Conservation (phyloP, 352 stramenopile species). For the Plasmopara muralis region DNA sequence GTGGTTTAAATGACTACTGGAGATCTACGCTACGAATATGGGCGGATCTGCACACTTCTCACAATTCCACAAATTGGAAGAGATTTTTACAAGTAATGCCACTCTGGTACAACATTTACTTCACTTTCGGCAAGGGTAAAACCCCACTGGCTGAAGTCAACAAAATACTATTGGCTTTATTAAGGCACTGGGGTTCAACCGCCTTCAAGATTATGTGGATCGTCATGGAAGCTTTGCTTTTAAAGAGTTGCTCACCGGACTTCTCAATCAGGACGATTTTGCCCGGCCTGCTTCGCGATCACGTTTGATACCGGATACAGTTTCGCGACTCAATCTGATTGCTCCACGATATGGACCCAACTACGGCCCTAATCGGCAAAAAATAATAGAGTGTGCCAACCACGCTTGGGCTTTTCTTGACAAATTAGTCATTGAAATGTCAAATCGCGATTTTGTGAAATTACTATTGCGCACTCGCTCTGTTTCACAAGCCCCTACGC, state of each 20-base stretch:
- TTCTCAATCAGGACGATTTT: neutral
- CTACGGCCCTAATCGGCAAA: neutral
- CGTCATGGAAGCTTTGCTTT: neutral
- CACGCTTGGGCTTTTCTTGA: constrained; percentile 2
- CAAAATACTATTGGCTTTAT: neutral
- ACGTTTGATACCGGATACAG: neutral
- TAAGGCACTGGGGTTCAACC: neutral
- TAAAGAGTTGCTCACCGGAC: neutral
- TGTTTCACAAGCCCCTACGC: neutral
- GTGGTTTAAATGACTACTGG: neutral
- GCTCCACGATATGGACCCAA: neutral
- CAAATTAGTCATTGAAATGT: constrained; percentile 1
- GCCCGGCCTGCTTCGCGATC: constrained; percentile 1
- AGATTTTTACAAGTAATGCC: constrained; percentile 1
- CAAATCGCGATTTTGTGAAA: constrained; percentile 5
- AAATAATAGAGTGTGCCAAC: neutral
- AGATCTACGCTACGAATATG: neutral
- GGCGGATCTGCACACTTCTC: neutral
- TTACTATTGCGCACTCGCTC: neutral
- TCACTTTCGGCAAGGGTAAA: constrained; percentile 3
- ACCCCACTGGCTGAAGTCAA: neutral
- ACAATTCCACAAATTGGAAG: constrained; percentile 1
- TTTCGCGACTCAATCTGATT: constrained; percentile 3
- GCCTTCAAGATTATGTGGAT: constrained; percentile 8
- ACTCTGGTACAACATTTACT: constrained; percentile 9